A percentile compares a stretch with the other conserved stretches of the same genome.
These are phyloP conservation scores for Ogataea salicorniae DNA, from an alignment of 805 yeast genomes.

Conservation along the genomic window DNA sequence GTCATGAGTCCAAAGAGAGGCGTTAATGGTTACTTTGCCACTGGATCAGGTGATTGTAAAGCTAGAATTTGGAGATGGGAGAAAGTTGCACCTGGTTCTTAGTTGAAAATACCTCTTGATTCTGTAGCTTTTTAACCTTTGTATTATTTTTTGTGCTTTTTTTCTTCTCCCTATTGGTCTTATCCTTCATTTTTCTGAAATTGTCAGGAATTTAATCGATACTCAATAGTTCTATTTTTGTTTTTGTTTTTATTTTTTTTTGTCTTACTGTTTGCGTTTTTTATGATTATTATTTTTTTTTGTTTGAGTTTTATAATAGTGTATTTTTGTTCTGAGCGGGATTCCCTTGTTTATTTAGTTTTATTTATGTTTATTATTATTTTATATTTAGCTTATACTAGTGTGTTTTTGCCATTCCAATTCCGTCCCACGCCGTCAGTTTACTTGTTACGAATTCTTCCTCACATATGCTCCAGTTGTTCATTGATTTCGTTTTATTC, in stretches of 20 bases:
- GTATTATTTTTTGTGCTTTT: conserved; percentile 1
- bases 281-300: too few species aligned
- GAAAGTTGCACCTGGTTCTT: conserved; percentile 23
- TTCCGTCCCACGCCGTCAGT: too few species aligned
- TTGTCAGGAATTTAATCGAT: background rate
- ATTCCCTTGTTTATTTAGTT: too few species aligned
- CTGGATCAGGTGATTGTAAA: conserved; percentile 96
- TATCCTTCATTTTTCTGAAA: background rate
- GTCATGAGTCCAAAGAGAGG: conserved; percentile 46
- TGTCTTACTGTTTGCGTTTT: background rate
- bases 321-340: background rate
- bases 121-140: background rate
- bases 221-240: background rate
- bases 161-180: background rate
- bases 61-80: conserved; percentile 96
- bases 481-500: too few species aligned
- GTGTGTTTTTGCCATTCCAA: background rate
- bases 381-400: background rate
- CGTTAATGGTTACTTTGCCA: conserved; percentile 82
- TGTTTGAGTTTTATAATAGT: background rate
- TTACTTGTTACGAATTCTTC: too few species aligned
- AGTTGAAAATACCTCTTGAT: background rate
- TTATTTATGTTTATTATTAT: too few species aligned
- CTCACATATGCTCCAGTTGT: too few species aligned
- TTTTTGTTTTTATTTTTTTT: background rate